Evolutionary conservation across 108 stramenopile genomes (phyloP), one percentile per base, ranked within the genome.

Genomic region (Fragilaria radians): DNA sequence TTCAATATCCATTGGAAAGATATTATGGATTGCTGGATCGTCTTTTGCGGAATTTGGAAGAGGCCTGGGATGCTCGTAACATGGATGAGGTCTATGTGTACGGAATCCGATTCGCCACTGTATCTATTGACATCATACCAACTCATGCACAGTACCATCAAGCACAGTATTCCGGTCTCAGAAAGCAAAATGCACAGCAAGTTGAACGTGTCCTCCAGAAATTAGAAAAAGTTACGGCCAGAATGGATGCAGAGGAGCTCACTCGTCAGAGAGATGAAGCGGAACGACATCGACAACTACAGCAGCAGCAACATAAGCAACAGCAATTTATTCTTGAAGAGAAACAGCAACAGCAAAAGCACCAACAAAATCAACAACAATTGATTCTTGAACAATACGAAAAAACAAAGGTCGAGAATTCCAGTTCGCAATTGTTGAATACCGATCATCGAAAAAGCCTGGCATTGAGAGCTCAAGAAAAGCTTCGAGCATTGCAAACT

Each of bases 21-120:
- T 86, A 86, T 57, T 78, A 77, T 42, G 62, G 62, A 42, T 65
- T 81, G 28, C 63, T 79, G 7, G 70, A 82, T 32, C 78, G 69
- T 24, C 67, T 85, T 27, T 46, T 84, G 34, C 59, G 53, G 34
- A 66, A 69, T 36, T 84, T 84, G 59, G 75, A 78, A 57, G 3
- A 50, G 17, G 70, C 75, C 29, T 58, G 81, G 1, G 65, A 70
- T 32, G 56, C 48, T 5, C 63, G 70, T 5, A 65, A 66, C 17
- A 42, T 82, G 33, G 81, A 86, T 45, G 79, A 78, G 47, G 85
- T 81, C 24, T 86, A 80, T 48, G 65, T 86, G 18, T 78, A 75
- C 56, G 85, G 85, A 24, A 32, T 77, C 19, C 60, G 85, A 36
- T 86, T 82, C 67, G 85, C 78, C 21, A 30, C 69, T 19, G 77